Conservation (phyloP, 768 basidiomycete species). For the Boletellus ananas region DNA sequence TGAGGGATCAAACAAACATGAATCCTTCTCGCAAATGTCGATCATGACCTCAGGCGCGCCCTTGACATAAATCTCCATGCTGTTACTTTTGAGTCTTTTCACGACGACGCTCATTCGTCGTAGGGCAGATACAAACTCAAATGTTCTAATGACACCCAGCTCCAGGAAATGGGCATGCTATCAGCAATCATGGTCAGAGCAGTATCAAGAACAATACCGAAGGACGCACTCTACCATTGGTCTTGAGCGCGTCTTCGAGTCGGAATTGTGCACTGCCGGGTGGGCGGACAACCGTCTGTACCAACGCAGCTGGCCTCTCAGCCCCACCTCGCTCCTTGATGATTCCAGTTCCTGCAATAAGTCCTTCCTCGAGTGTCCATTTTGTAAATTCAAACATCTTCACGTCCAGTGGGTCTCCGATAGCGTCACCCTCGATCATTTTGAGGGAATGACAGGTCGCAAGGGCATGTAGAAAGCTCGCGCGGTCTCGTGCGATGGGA, state of each 20-base stretch:
- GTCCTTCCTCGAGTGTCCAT: constrained; percentile 95
- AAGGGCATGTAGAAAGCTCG: constrained; percentile 86
- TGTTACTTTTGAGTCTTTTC: constrained; percentile 86
- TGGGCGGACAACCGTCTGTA: constrained; percentile 94
- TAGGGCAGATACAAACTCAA: constrained; percentile 92
- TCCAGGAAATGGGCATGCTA: constrained; percentile 97
- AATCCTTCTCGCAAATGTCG: constrained; percentile 88
- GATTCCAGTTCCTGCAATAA: constrained; percentile 61
- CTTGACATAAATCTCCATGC: constrained; percentile 98
- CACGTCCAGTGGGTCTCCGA: constrained; percentile 94
- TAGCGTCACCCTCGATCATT: constrained; percentile 78
- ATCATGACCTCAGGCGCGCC: constrained; percentile 99
- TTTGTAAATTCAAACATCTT: constrained; percentile 98
- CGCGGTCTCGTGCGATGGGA: constrained; percentile 65
- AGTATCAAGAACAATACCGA: not conserved
- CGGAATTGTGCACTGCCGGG: constrained; percentile 89
- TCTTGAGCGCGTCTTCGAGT: constrained; percentile 90
- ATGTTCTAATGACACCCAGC: constrained; percentile 91
- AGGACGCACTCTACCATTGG: constrained; percentile 64
- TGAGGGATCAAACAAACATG: constrained; percentile 60
- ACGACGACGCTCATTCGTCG: constrained; percentile 98
- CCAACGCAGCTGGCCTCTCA: constrained; percentile 78
- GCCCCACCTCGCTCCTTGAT: constrained; percentile 61
- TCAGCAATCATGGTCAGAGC: constrained; percentile 1
- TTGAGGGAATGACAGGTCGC: constrained; percentile 97